Evolutionary conservation across 2,329 filamentous ascomycete genomes (phyloP).

Genomic region (Massarina eburnea): DNA sequence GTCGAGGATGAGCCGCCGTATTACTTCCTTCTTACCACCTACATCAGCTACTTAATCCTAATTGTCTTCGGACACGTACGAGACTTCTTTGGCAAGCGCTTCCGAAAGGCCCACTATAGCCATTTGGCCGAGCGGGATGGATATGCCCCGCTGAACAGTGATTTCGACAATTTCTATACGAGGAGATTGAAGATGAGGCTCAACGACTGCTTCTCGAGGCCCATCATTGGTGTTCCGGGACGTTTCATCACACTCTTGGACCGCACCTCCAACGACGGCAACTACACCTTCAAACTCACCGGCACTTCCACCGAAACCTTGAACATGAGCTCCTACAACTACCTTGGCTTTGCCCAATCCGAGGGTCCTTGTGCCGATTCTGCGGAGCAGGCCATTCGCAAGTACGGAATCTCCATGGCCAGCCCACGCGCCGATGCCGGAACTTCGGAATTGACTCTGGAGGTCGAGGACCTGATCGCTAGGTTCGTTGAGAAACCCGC

Average conservation of each 20-base stretch:
- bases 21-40: conserved; percentile 95
- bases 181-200: conserved; percentile 89
- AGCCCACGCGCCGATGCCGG: conserved; percentile 83
- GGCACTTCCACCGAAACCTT: conserved; percentile 92
- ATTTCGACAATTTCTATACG: conserved; percentile 99
- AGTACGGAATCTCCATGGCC: conserved; percentile 79
- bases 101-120: conserved; percentile 83
- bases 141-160: conserved; percentile 92
- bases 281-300: conserved; percentile 83
- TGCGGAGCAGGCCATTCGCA: conserved; percentile 80
- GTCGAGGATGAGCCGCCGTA: conserved; percentile 95
- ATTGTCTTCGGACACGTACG: conserved; percentile 94
- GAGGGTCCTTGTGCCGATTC: conserved; percentile 95
- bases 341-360: conserved; percentile 96
- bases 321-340: conserved; percentile 99
- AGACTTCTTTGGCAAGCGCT: conserved; percentile 97
- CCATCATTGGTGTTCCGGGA: conserved; percentile 89
- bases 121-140: conserved; percentile 82
- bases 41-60: conserved; percentile 95
- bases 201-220: conserved; percentile 94
- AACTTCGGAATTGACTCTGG: conserved; percentile 81
- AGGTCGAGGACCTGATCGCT: conserved; percentile 88
- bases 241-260: conserved; percentile 92
- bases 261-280: conserved; percentile 87
- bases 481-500: conserved; percentile 91